Conservation (phyloP, 768 basidiomycete species). For the Pleurotus giganteus region DNA sequence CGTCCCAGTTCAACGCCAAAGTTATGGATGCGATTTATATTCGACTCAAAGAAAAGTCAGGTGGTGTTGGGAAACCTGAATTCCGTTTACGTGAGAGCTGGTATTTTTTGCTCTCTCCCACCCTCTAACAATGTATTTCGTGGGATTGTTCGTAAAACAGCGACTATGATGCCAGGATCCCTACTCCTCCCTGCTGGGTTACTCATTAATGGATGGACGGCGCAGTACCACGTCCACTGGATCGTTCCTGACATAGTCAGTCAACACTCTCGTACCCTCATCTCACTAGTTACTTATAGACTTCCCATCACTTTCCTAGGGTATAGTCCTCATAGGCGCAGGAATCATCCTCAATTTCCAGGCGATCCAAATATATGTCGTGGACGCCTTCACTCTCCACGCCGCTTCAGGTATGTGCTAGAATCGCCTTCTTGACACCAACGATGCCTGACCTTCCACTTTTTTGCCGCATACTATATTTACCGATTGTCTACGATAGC, state of each 20-base stretch:
- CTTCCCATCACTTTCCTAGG: constrained; percentile 33
- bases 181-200: constrained; percentile 64
- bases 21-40: constrained; percentile 55
- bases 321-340: constrained; percentile 52
- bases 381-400: constrained; percentile 63
- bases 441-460: background rate
- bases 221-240: constrained; percentile 60
- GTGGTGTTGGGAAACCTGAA: constrained; percentile 46
- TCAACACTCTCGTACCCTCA: background rate
- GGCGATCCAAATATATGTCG: constrained; percentile 61
- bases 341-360: constrained; percentile 64
- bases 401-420: constrained; percentile 65
- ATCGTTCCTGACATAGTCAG: constrained; percentile 65
- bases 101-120: background rate
- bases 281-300: background rate
- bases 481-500: constrained; percentile 28
- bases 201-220: constrained; percentile 69
- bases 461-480: background rate
- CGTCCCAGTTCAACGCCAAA: constrained; percentile 54
- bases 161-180: constrained; percentile 56
- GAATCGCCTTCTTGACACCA: background rate
- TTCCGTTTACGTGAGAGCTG: constrained; percentile 43
- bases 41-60: constrained; percentile 43
- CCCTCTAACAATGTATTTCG: background rate
- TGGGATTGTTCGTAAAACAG: constrained; percentile 27